Percentiles rank a stretch among this genome's conserved stretches.
Conservation (phyloP, 2,329 filamentous ascomycete genomes). For the Ophiocordyceps robertsii region DNA sequence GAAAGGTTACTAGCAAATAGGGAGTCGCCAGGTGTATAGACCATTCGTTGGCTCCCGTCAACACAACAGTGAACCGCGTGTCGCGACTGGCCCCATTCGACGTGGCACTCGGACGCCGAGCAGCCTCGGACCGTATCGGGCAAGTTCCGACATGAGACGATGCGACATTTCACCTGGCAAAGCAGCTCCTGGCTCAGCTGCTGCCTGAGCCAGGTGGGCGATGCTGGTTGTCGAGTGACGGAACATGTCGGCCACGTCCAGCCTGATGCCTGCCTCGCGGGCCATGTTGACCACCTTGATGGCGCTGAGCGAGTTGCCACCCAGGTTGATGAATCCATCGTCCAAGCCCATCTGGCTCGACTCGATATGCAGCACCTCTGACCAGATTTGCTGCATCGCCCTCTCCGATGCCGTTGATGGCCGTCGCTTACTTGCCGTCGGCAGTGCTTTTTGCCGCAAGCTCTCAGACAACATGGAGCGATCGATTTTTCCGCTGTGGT, state of each 20-base stretch:
- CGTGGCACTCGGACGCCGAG: too few species aligned
- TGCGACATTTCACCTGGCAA: too few species aligned
- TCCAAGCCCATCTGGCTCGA: conserved; percentile 14
- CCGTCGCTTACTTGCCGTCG: conserved; percentile 2
- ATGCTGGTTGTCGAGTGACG: conserved; percentile 4
- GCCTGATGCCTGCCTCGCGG: conserved; percentile 10
- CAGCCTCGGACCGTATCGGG: background rate
- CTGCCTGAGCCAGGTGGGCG: too few species aligned
- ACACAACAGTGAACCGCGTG: background rate
- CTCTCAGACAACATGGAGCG: background rate
- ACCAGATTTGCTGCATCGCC: conserved; percentile 18
- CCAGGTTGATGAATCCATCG: conserved; percentile 22
- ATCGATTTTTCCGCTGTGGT: conserved; percentile 10
- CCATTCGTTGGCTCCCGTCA: conserved; percentile 4
- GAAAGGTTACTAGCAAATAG: too few species aligned
- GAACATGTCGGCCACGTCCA: conserved; percentile 14
- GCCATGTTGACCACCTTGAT: conserved; percentile 23
- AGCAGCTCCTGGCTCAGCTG: too few species aligned
- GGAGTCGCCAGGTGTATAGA: too few species aligned
- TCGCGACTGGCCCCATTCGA: background rate
- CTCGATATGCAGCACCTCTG: conserved; percentile 22
- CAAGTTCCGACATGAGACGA: background rate
- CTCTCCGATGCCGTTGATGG: conserved; percentile 5
- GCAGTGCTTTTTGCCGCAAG: background rate
- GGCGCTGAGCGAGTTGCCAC: conserved; percentile 26